Evolutionary conservation across 2,329 filamentous ascomycete genomes (phyloP).

Genomic region (Pestalotiopsis sp.): DNA sequence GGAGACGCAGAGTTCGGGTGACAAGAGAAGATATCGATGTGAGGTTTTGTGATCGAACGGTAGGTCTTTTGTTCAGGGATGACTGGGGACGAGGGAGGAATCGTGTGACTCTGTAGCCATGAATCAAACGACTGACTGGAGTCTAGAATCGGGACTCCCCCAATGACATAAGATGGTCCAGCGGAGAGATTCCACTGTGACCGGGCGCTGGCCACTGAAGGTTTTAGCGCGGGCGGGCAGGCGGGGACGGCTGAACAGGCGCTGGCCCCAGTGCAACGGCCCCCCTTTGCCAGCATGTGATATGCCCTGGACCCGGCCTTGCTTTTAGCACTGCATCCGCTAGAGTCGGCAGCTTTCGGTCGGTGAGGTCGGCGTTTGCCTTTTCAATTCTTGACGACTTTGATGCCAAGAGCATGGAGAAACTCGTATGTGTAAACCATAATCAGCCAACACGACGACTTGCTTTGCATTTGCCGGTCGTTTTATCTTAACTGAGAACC

Average conservation of each 20-base stretch:
- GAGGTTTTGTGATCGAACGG: neutral
- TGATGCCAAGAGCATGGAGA: neutral
- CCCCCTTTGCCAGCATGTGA: neutral
- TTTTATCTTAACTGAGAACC: neutral
- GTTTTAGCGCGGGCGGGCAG: neutral
- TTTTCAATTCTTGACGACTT: neutral
- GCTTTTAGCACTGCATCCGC: neutral
- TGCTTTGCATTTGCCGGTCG: no score
- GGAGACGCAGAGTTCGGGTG: neutral
- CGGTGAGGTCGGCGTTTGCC: neutral
- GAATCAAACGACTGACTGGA: neutral
- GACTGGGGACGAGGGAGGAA: neutral
- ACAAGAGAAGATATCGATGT: neutral
- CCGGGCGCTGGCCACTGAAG: neutral
- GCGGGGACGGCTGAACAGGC: neutral
- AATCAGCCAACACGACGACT: neutral
- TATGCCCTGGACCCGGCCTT: neutral
- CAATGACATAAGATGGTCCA: conserved; percentile 5
- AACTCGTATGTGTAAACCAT: neutral
- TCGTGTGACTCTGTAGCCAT: conserved; percentile 7
- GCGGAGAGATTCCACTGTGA: neutral
- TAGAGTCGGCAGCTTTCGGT: neutral
- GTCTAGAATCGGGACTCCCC: neutral
- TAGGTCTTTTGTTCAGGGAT: neutral
- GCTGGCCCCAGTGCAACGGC: neutral